Conservation (phyloP, 2,329 filamentous ascomycete species). For the Colletotrichum plurivorum region DNA sequence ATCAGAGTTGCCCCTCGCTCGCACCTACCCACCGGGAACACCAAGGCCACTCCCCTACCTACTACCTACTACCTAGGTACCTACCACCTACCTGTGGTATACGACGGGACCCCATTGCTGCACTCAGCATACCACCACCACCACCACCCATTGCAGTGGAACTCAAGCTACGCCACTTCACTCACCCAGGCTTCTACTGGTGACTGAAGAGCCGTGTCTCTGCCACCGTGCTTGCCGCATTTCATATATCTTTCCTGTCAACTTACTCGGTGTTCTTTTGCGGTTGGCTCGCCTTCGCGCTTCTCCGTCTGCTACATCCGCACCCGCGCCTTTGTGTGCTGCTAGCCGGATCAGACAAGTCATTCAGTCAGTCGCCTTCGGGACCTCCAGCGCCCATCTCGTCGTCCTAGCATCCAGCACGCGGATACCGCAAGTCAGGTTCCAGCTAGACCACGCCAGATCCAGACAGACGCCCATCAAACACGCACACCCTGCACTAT, state of each 20-base stretch:
- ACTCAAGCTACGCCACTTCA: too few species aligned
- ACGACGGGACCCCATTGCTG: too few species aligned
- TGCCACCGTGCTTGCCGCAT: conserved; percentile 13
- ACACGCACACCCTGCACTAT: conserved; percentile 37
- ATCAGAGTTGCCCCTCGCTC: not conserved
- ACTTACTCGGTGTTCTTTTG: conserved; percentile 5
- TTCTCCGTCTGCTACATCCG: conserved; percentile 22
- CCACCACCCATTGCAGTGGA: too few species aligned
- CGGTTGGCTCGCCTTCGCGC: conserved; percentile 3
- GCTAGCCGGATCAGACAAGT: conserved; percentile 37
- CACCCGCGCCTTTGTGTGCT: not conserved
- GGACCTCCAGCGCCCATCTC: conserved; percentile 26
- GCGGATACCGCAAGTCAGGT: conserved; percentile 31
- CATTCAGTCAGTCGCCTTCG: conserved; percentile 13
- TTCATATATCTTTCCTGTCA: conserved; percentile 12
- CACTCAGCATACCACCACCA: too few species aligned
- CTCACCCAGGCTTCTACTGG: too few species aligned
- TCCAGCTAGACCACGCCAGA: conserved; percentile 34
- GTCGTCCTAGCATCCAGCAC: not conserved
- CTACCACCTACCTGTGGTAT: too few species aligned
- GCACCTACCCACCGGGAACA: not conserved
- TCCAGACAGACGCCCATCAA: conserved; percentile 37
- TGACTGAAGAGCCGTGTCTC: conserved; percentile 10
- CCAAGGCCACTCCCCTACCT: too few species aligned
- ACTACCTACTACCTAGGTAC: too few species aligned